Base-by-base conservation (phyloP, 176 grass and related monocot species). In the Carex pumila region DNA sequence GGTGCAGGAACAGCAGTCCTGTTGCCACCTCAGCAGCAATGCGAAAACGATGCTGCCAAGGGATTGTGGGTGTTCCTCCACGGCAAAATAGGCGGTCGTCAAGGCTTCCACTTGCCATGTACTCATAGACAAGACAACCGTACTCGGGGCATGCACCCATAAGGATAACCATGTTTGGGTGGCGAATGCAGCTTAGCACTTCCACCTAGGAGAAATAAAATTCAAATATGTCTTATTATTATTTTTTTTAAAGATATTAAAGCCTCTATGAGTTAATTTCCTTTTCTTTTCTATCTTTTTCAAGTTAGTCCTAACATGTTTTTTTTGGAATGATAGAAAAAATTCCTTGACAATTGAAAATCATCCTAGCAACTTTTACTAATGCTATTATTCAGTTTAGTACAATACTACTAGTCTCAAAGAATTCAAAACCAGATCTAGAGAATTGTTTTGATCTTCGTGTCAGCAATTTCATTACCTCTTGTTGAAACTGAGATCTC, bases 101-200 rank as follows among this genome's bases (percentile, higher is more conserved):
- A 1, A 97, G 79, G 89, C 94, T 97, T 58, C 94, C 94, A 59
- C 86, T 91, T 12, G 90, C 94, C 92, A 97, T 94, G 89, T 94
- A 97, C 86, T 97, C 94, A 75, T 97, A 97, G 2, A 97, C 90
- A 4, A 97, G 87, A 83, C 94, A 97, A 4, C 94, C 94, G 83
- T 92, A 97, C 85, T 97, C 90, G 17, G 94, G 92, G 84, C 92
- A 97, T 61, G 92, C 94, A 22, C 92, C 94, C 14, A 97, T 89
- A 75, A 97, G 92, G 87, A 97, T 90, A 65, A 97, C 94, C 94
- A 97, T 97, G 81, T 97, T 89, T 2, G 94, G 94, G 84, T 97
- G 94, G 19, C 94, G 86, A 75, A 97, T 97, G 87, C 92, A 92
- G 85, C 94, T 94, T 1, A 97, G 90, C 79, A 97, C 90, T 81